Base-by-base conservation (phyloP, 305 asterid species). In the Euphrasia arctica region DNA sequence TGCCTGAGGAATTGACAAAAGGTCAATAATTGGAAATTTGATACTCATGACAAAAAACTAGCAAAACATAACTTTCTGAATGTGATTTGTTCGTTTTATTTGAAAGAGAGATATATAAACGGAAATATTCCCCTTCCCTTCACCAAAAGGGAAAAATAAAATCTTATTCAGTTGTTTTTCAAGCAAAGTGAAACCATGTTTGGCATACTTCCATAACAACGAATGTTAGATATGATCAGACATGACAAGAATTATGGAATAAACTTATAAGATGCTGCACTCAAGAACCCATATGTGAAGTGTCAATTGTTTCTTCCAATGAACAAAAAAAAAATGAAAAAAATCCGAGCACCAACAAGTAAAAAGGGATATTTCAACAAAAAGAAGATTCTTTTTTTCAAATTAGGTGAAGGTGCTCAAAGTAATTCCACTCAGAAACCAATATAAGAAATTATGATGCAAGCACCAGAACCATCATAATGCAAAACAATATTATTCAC, bases 1-100 rank as follows among this genome's bases (percentile, higher is more conserved):
- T 62, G 80, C 88, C 93, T 83, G 83, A 56, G 78, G 69, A 74
- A 74, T 63, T 11, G 59, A 51, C 60, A 67, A 27, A 4, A 50
- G 1, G 12, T 42, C 47, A 42, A 8, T 42, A 42, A 42, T 42
- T 42, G 47, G 47, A 42, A 43, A 43, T 43, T 43, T 43, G 4
- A 9, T 43, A 9, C 49, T 43, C 49, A 43, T 10, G 49, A 10
- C 49, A 12, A 43, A 43, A 10, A 43, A 10, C 13, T 9, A 43
- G 49, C 13, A 10, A 43, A 43, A 10, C 49, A 43, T 43, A 43
- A 43, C 13, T 43, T 43, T 43, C 49, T 43, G 13, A 43, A 9
- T 43, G 13, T 43, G 49, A 9, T 36, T 6, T 6, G 42, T 36
- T 36, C 9, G 42, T 36, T 36, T 5, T 36, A 36, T 36, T 36